Conservation (phyloP, 2,329 filamentous ascomycete genomes). For the Aspergillus pseudoviridinutans region DNA sequence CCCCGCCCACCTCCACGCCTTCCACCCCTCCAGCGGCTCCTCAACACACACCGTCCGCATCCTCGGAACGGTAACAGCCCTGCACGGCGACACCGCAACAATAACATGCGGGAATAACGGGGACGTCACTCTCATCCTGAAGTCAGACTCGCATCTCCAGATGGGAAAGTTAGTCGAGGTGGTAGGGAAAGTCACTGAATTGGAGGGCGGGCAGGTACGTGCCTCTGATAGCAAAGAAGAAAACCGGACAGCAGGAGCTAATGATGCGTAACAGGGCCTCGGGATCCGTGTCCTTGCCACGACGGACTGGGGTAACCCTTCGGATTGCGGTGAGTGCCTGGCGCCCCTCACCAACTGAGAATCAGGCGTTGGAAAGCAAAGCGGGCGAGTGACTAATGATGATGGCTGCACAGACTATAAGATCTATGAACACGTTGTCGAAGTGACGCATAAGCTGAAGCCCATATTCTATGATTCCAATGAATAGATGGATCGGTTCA, state of each 20-base stretch:
- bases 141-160: conserved; percentile 50
- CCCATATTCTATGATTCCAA: conserved; percentile 67
- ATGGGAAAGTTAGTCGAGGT: conserved; percentile 45
- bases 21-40: conserved; percentile 51
- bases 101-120: conserved; percentile 70
- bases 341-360: neutral
- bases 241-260: neutral
- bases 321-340: conserved; percentile 32
- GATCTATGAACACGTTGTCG: conserved; percentile 73
- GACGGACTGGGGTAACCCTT: conserved; percentile 41
- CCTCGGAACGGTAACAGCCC: conserved; percentile 76
- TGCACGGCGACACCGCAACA: conserved; percentile 74
- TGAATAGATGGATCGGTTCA: neutral
- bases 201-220: conserved; percentile 38
- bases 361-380: neutral
- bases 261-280: conserved; percentile 25
- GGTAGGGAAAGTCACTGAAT: conserved; percentile 43
- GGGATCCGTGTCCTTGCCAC: conserved; percentile 40
- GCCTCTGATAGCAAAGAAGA: neutral
- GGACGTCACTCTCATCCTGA: conserved; percentile 68
- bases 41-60: conserved; percentile 70
- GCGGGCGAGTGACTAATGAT: neutral
- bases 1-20: conserved; percentile 71
- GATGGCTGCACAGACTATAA: conserved; percentile 60
- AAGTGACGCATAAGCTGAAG: conserved; percentile 77